Percentiles rank a stretch among this genome's conserved stretches.
Evolutionary conservation across 768 basidiomycete genomes (phyloP).

Genomic region (Trametes gibbosa): DNA sequence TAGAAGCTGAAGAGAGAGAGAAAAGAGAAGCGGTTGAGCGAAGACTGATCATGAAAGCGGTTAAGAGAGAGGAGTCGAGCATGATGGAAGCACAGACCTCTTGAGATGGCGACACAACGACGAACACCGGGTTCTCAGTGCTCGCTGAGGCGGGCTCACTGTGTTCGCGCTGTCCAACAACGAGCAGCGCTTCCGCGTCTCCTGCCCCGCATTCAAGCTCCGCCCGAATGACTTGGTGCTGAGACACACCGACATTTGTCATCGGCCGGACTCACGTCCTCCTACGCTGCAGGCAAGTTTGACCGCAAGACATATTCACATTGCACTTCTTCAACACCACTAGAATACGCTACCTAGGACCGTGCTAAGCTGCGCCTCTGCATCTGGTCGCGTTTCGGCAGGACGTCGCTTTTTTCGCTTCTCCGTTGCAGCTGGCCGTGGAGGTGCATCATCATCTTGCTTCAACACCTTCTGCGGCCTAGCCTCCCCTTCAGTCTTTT

Average conservation of each 20-base stretch:
- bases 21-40: slow-evolving; percentile 52
- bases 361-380: slow-evolving; percentile 34
- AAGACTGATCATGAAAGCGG: slow-evolving; percentile 70
- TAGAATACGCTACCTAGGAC: slow-evolving; percentile 56
- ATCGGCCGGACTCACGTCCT: slow-evolving; percentile 2
- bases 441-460: background rate
- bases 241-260: background rate
- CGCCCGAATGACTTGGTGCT: slow-evolving; percentile 26
- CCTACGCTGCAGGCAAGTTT: background rate
- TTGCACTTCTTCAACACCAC: background rate
- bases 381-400: slow-evolving; percentile 10
- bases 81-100: slow-evolving; percentile 93
- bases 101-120: slow-evolving; percentile 49
- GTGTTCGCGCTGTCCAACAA: slow-evolving; percentile 64
- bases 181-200: slow-evolving; percentile 18
- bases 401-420: slow-evolving; percentile 16
- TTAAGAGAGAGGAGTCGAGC: slow-evolving; percentile 74
- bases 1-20: slow-evolving; percentile 42
- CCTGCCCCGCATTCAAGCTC: slow-evolving; percentile 38
- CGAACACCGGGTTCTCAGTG: slow-evolving; percentile 35
- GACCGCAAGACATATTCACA: background rate
- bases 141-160: slow-evolving; percentile 38
- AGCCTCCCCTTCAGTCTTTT: slow-evolving; percentile 32
- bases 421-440: slow-evolving; percentile 20
- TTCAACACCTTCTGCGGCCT: slow-evolving; percentile 31